These are phyloP conservation scores for Diplodia corticola DNA, from an alignment of 2,329 filamentous ascomycete species.

Conservation along the genomic window DNA sequence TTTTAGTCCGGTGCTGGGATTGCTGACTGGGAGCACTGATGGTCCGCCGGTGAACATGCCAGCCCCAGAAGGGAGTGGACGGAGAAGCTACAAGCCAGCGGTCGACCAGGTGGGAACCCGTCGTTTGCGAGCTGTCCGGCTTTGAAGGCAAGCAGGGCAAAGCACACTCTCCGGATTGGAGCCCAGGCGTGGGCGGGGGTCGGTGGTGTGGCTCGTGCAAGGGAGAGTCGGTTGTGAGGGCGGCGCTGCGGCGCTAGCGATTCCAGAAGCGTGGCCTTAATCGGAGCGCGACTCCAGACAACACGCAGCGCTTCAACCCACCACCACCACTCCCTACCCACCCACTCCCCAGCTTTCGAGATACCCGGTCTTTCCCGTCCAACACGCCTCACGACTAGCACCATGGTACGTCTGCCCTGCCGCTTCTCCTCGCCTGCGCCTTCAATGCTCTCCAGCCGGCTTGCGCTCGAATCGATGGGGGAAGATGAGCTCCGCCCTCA, in stretches of 20 bases:
- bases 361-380: conserved; percentile 1
- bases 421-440: neutral
- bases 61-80: neutral
- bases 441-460: neutral
- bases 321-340: conserved; percentile 8
- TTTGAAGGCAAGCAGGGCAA: neutral
- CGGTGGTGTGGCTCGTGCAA: conserved; percentile 6
- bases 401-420: conserved; percentile 1
- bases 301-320: conserved; percentile 14
- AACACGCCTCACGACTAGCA: conserved; percentile 7
- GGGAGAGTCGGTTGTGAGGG: neutral
- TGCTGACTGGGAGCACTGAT: neutral
- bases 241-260: conserved; percentile 9
- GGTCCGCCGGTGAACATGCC: neutral
- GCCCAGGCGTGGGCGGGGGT: neutral
- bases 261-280: conserved; percentile 22
- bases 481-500: conserved; percentile 2
- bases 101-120: neutral
- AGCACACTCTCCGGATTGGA: neutral
- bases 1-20: neutral
- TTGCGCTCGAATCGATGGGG: neutral
- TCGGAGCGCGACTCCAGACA: conserved; percentile 10
- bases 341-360: conserved; percentile 10
- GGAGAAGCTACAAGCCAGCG: neutral
- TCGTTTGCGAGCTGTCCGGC: neutral